Conservation (phyloP, 176 grass and related monocot species). For the Ensete ventricosum region DNA sequence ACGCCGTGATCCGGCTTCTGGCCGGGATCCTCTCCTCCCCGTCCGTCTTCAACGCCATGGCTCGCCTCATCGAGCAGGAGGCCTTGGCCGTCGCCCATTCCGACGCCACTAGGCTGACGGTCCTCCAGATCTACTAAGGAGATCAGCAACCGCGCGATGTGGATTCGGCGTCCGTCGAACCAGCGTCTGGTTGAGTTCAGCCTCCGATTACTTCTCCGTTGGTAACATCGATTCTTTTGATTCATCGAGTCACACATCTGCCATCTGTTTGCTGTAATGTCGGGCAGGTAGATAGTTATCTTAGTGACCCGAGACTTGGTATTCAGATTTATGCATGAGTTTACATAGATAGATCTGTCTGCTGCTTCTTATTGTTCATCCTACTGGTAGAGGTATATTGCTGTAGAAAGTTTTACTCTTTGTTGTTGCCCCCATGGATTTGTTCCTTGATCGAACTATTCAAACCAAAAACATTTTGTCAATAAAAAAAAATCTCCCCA, state of each 20-base stretch:
- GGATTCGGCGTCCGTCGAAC: neutral
- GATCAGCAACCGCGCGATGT: constrained; percentile 49
- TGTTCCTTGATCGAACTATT: too few species aligned
- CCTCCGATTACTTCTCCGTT: neutral
- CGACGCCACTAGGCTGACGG: constrained; percentile 45
- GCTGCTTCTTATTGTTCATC: neutral
- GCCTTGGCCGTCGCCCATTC: constrained; percentile 39
- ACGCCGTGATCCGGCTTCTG: constrained; percentile 75
- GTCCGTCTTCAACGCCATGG: constrained; percentile 47
- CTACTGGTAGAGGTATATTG: too few species aligned
- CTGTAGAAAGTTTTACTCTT: too few species aligned
- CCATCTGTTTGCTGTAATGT: neutral
- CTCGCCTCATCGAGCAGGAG: constrained; percentile 56
- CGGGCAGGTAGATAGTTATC: neutral
- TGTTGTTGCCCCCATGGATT: too few species aligned
- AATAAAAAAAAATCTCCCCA: too few species aligned
- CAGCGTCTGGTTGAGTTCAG: neutral
- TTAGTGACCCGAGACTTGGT: neutral
- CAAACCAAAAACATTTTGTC: too few species aligned
- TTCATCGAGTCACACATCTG: neutral
- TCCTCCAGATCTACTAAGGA: constrained; percentile 75
- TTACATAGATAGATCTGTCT: neutral
- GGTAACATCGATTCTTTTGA: neutral
- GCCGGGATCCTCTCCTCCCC: constrained; percentile 52
- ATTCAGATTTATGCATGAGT: neutral